Base-by-base conservation (phyloP, 768 basidiomycete species). In the Russula sp. region DNA sequence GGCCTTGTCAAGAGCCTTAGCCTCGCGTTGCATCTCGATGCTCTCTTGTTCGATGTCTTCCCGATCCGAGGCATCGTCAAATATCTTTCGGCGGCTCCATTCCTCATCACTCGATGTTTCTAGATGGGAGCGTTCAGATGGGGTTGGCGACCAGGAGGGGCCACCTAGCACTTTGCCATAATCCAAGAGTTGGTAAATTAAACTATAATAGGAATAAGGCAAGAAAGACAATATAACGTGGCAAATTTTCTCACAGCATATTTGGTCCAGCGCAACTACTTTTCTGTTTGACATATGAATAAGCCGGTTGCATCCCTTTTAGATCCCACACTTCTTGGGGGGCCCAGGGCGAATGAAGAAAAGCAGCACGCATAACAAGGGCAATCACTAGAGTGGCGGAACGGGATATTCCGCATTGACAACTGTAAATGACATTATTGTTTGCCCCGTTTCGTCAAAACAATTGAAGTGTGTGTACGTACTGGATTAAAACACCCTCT, bases 101-200 rank as follows among this genome's bases (percentile, higher is more conserved):
- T 91, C 92, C 71, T 86, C 90, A 71, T 89, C 88, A 40, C 86
- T 84, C 3, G 52, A 40, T 34, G 80, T 82, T 46, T 77, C 70
- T 30, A 77, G 75, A 28, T 82, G 83, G 44, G 84, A 82, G 20
- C 73, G 75, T 65, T 86, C 87, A 50, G 84, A 89, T 51, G 75
- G 71, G 20, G 76, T 79, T 56, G 81, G 81, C 5, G 84, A 85
- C 24, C 73, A 70, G 62, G 65, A 70, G 49, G 76, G 74, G 60
- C 79, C 81, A 48, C 80, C 76, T 61, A 91, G 77, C 57, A 80
- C 81, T 66, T 91, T 89, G 75, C 94, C 92, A 75, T 94, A 96
- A 73, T 95, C 94, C 71, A 93, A 79, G 51, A 96, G 80, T 77
- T 95, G 93, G 80, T 94, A 94, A 77, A 95, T 94, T 73, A 95